phyloP scores from a whole-genome alignment of 83 land plant species.

The Picea mariana region DNA sequence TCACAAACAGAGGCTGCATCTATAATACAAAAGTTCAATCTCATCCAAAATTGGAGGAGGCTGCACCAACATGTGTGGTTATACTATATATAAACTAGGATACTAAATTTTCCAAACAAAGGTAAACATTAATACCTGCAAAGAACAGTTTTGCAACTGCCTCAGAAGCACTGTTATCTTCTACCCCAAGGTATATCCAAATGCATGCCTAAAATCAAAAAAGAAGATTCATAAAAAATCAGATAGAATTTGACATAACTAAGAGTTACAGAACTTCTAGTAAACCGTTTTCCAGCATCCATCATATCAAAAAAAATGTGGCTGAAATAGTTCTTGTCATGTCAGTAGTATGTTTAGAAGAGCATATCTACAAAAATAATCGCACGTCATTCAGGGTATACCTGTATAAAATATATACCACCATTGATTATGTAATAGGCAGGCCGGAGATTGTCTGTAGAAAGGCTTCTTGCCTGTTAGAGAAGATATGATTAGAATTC shows the following conservation, averaged over 20 bases:
- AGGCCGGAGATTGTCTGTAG: constrained; percentile 66
- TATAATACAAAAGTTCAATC: no score
- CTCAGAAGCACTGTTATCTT: constrained; percentile 26
- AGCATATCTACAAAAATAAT: no score
- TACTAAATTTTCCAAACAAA: not conserved
- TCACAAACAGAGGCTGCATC: no score
- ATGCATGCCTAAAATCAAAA: constrained; percentile 51
- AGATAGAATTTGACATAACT: not conserved
- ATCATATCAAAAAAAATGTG: no score
- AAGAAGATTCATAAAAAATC: not conserved
- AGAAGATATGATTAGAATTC: not conserved
- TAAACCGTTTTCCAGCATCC: no score
- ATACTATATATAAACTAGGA: not conserved
- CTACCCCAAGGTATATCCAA: constrained; percentile 53
- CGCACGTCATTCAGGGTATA: constrained; percentile 4
- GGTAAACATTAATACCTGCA: constrained; percentile 34
- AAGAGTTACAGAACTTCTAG: not conserved
- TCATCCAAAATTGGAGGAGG: constrained; percentile 9
- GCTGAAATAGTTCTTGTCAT: no score
- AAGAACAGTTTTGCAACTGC: constrained; percentile 68
- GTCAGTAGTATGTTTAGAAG: no score
- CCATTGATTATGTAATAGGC: constrained; percentile 56
- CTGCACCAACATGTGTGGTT: constrained; percentile 20
- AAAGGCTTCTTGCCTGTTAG: constrained; percentile 71
- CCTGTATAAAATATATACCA: constrained; percentile 65